Conservation (phyloP, 441 rosid species). For the Isatis lusitanica region DNA sequence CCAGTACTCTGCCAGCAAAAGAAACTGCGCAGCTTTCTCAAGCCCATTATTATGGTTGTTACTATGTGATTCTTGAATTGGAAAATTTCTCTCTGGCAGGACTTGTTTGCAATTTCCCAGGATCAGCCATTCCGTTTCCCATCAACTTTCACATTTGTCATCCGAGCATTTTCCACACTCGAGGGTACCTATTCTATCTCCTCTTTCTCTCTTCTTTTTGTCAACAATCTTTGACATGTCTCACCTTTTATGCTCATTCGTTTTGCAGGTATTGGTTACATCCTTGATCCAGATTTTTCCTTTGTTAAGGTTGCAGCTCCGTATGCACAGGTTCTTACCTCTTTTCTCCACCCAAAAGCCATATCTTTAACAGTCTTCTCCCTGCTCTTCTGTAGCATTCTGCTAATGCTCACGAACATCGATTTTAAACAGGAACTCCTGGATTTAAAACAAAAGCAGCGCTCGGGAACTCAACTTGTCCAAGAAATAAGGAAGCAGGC, state of each 20-base stretch:
- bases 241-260: background rate
- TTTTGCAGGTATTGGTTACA: constrained; percentile 80
- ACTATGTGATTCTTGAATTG: constrained; percentile 6
- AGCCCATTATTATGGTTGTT: background rate
- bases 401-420: constrained; percentile 8
- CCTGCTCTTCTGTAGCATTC: constrained; percentile 6
- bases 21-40: background rate
- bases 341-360: constrained; percentile 3
- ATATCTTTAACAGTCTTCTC: background rate
- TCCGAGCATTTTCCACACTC: constrained; percentile 90
- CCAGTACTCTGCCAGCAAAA: constrained; percentile 6
- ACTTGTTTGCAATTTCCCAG: constrained; percentile 88
- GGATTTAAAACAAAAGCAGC: constrained; percentile 56
- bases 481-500: constrained; percentile 85
- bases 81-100: constrained; percentile 47
- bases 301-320: constrained; percentile 90
- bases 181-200: constrained; percentile 58
- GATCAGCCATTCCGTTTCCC: constrained; percentile 97
- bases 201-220: constrained; percentile 2
- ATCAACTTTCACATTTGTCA: constrained; percentile 80
- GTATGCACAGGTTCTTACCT: constrained; percentile 71
- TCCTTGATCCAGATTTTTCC: constrained; percentile 81
- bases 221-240: background rate
- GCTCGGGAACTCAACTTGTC: constrained; percentile 65
- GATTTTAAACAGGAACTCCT: constrained; percentile 68